Conservation (phyloP, 352 stramenopile genomes). For the Thalassiosira exigua region DNA sequence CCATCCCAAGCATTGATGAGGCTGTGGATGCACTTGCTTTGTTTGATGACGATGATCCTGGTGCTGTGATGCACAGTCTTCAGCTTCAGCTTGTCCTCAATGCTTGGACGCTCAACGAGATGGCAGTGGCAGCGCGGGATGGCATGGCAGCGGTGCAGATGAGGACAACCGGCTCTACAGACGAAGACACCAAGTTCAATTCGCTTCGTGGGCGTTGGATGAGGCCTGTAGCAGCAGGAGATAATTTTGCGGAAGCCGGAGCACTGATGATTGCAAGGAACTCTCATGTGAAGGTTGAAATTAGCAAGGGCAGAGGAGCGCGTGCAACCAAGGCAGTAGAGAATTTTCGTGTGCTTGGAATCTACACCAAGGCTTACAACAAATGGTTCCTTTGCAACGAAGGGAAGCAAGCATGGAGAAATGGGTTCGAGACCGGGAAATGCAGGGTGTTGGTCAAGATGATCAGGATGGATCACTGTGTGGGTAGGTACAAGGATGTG, state of each 20-base stretch:
- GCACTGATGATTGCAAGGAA: conserved; percentile 6
- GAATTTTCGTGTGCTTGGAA: conserved; percentile 30
- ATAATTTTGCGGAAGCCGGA: too few species aligned
- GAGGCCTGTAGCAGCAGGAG: not conserved
- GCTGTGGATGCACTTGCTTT: too few species aligned
- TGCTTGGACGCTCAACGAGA: too few species aligned
- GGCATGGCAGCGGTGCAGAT: not conserved
- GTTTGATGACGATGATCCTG: too few species aligned
- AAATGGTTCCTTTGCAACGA: conserved; percentile 42
- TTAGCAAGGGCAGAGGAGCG: conserved; percentile 1
- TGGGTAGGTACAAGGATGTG: conserved; percentile 15
- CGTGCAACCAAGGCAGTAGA: not conserved
- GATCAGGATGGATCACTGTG: conserved; percentile 28
- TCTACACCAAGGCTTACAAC: conserved; percentile 45
- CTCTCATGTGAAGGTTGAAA: conserved; percentile 15
- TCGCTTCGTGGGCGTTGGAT: conserved; percentile 5
- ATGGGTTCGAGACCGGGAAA: conserved; percentile 11
- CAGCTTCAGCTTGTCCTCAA: too few species aligned
- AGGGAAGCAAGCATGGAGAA: conserved; percentile 12
- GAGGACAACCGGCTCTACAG: conserved; percentile 4
- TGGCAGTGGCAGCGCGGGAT: too few species aligned
- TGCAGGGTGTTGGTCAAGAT: conserved; percentile 23
- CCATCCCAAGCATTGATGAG: too few species aligned
- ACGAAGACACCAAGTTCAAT: conserved; percentile 13
- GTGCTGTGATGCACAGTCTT: too few species aligned